Base-by-base conservation (phyloP, 441 rosid genomes). In the Adansonia rubrostipa region DNA sequence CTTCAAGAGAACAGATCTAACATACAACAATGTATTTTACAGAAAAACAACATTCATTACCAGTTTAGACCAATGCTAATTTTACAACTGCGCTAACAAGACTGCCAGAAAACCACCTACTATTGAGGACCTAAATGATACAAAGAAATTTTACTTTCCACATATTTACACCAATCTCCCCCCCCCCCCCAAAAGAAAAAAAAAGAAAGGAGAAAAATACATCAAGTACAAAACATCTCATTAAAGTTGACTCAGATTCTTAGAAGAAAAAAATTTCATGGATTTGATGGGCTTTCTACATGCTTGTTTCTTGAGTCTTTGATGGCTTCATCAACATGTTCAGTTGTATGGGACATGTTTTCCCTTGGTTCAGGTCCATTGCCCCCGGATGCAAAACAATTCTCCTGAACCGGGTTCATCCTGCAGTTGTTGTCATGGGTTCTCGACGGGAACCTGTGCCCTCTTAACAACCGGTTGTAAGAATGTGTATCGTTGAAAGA, bases 221-320 rank as follows among this genome's bases (percentile, higher is more conserved):
- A 64, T 28, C 33, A 28, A 28, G 2, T 28, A 28, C 33, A 28
- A 28, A 28, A 28, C 33, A 28, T 28, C 33, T 28, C 33, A 28
- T 28, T 28, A 2, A 28, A 28, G 33, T 28, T 28, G 2, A 28
- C 33, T 28, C 33, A 28, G 33, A 28, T 28, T 28, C 33, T 28
- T 28, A 28, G 33, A 28, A n/a, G 58, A 15, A 28, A 13, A 13
- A 24, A 4, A 33, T 5, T 62, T 33, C 44, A 62, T 17, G 63
- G 24, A 22, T 82, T 87, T 42, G 94, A 92, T 14, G 91, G 90
- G 86, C 91, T 88, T 74, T 86, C 93, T 6, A 86, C 69, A 15
- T 77, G 85, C 85, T 85, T 84, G 81, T 75, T 80, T 77, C 42
- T 81, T 0, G 60, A 47, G 65, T 81, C 85, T 84, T 84, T 85